phyloP scores from a whole-genome alignment of 805 yeast genomes.

The Saccharomycodes ludwigii region DNA sequence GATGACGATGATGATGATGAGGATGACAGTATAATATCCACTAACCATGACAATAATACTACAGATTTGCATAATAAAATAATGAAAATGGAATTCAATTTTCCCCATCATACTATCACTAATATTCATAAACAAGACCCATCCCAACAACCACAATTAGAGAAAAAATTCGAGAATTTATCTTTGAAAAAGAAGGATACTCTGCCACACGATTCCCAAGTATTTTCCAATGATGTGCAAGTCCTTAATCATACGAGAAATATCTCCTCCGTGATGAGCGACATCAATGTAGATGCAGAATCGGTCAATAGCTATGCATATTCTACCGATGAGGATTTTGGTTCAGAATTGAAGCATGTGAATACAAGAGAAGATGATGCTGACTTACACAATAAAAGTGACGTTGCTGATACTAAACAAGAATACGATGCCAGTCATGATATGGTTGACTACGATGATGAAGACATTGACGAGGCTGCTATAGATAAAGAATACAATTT shows the following conservation, averaged over 20 bases:
- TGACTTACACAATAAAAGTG: background rate
- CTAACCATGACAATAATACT: too few species aligned
- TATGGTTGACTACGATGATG: background rate
- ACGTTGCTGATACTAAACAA: background rate
- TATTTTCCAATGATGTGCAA: too few species aligned
- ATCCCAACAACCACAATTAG: too few species aligned
- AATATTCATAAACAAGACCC: too few species aligned
- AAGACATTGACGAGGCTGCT: background rate
- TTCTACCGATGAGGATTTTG: conserved; percentile 5
- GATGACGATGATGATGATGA: conserved; percentile 2
- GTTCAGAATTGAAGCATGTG: conserved; percentile 4
- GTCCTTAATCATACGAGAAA: too few species aligned
- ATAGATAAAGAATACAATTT: background rate
- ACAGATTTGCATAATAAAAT: too few species aligned
- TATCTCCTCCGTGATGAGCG: too few species aligned
- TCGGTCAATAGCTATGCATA: conserved; percentile 4
- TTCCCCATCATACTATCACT: too few species aligned
- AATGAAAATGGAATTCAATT: too few species aligned
- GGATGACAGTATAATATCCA: conserved; percentile 2
- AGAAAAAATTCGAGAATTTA: background rate
- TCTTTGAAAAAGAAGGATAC: background rate
- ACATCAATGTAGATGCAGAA: too few species aligned
- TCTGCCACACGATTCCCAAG: conserved; percentile 7
- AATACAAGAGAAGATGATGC: conserved; percentile 2
- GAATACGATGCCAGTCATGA: background rate